A percentile compares a stretch with the other conserved stretches of the same genome.
Conservation (phyloP, 768 basidiomycete species). For the Boletus sp. region DNA sequence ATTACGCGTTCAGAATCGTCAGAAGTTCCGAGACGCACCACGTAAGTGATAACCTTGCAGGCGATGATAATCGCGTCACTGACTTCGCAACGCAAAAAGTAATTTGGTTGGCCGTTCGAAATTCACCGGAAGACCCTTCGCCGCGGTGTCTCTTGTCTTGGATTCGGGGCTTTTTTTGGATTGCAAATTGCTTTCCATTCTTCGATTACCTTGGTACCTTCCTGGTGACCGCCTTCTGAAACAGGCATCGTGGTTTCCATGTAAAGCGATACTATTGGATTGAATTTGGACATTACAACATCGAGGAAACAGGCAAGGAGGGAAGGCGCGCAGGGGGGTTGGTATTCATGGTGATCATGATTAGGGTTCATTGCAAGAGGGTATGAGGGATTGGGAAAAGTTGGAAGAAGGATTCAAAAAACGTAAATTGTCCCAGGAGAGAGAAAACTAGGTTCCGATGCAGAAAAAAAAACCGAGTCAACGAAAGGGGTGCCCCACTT, state of each 20-base stretch:
- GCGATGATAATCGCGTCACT: slow-evolving; percentile 17
- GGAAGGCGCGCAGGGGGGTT: slow-evolving; percentile 6
- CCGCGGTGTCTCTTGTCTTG: slow-evolving; percentile 28
- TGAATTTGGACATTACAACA: slow-evolving; percentile 20
- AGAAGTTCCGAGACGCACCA: slow-evolving; percentile 16
- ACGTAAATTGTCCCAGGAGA: slow-evolving; percentile 11
- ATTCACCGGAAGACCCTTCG: slow-evolving; percentile 13
- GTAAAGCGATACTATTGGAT: slow-evolving; percentile 8
- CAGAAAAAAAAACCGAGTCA: slow-evolving; percentile 4
- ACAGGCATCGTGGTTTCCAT: slow-evolving; percentile 13
- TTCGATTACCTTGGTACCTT: slow-evolving; percentile 20
- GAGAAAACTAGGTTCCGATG: slow-evolving; percentile 4
- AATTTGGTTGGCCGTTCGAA: slow-evolving; percentile 9
- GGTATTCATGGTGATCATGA: slow-evolving; percentile 16
- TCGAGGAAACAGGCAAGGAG: background rate
- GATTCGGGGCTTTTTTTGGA: slow-evolving; percentile 12
- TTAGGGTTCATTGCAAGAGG: slow-evolving; percentile 20
- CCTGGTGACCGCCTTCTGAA: slow-evolving; percentile 10
- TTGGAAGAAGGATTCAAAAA: background rate
- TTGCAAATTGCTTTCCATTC: slow-evolving; percentile 17
- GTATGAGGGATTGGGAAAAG: slow-evolving; percentile 9
- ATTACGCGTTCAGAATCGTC: slow-evolving; percentile 12
- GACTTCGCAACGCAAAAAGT: slow-evolving; percentile 13
- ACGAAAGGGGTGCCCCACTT: background rate
- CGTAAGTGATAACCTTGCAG: slow-evolving; percentile 25